These are phyloP conservation scores for Ogataea nonfermentans DNA, from an alignment of 805 yeast species.

Conservation along the genomic window DNA sequence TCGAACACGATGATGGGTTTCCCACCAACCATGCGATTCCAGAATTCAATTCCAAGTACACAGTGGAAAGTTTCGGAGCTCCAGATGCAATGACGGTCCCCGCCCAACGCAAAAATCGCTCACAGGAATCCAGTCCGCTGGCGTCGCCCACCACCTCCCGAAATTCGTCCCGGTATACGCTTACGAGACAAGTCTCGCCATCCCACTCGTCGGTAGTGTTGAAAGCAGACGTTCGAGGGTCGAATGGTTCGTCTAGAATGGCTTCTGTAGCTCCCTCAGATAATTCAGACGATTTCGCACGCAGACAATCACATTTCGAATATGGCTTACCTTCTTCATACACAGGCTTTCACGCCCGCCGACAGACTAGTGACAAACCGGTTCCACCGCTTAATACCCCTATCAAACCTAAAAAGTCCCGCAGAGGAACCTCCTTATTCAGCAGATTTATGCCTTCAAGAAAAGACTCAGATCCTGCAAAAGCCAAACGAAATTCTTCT, in stretches of 20 bases:
- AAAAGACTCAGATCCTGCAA: constrained; percentile 26
- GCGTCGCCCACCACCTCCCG: constrained; percentile 24
- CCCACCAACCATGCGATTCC: constrained; percentile 13
- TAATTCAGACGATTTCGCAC: background rate
- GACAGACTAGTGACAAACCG: constrained; percentile 11
- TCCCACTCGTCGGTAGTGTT: constrained; percentile 11
- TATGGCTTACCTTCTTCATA: constrained; percentile 24
- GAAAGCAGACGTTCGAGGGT: constrained; percentile 1
- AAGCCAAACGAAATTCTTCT: constrained; percentile 1
- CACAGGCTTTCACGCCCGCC: constrained; percentile 32
- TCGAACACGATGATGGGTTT: constrained; percentile 8
- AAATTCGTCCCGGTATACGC: constrained; percentile 15
- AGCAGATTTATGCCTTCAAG: constrained; percentile 28
- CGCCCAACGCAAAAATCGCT: constrained; percentile 4
- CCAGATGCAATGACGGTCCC: constrained; percentile 1
- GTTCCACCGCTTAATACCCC: constrained; percentile 20
- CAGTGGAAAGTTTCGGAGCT: constrained; percentile 10
- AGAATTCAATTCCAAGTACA: constrained; percentile 18
- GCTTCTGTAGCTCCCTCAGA: background rate
- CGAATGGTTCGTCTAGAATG: background rate
- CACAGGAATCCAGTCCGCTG: constrained; percentile 14
- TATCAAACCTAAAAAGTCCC: constrained; percentile 21
- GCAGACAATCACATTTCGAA: constrained; percentile 8
- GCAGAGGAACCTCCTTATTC: constrained; percentile 25
- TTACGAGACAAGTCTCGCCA: constrained; percentile 18